phyloP scores from a whole-genome alignment of 768 basidiomycete species.

The Lactarius pseudohatsudake region DNA sequence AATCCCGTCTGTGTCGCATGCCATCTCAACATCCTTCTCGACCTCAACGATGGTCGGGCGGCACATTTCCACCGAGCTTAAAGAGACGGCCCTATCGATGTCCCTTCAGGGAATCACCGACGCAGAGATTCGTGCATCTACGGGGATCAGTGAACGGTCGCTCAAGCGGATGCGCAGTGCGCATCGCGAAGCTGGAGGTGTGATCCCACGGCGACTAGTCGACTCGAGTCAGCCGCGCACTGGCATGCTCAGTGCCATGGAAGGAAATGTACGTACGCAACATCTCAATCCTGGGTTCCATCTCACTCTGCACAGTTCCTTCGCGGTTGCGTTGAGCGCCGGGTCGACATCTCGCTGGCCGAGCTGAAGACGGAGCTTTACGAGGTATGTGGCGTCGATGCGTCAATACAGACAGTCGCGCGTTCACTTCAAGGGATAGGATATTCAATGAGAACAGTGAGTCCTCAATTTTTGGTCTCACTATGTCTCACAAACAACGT shows the following conservation, averaged over 20 bases:
- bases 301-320: background rate
- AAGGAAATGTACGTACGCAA: background rate
- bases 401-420: no score
- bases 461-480: no score
- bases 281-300: background rate
- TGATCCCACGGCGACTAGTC: background rate
- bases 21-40: background rate
- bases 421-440: no score
- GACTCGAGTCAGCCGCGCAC: background rate
- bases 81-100: background rate
- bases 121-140: background rate
- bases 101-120: background rate
- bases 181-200: background rate
- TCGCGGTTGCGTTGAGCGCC: background rate
- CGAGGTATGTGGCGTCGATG: no score
- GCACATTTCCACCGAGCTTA: background rate
- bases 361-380: background rate
- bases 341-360: background rate
- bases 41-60: background rate
- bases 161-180: conserved; percentile 1
- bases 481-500: no score
- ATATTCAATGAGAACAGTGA: no score
- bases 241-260: background rate
- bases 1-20: no score
- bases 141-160: background rate